Percentiles rank a stretch among this genome's conserved stretches.
These are phyloP conservation scores for Diaporthe longicolla DNA, from an alignment of 2,329 filamentous ascomycete genomes.

Conservation along the genomic window DNA sequence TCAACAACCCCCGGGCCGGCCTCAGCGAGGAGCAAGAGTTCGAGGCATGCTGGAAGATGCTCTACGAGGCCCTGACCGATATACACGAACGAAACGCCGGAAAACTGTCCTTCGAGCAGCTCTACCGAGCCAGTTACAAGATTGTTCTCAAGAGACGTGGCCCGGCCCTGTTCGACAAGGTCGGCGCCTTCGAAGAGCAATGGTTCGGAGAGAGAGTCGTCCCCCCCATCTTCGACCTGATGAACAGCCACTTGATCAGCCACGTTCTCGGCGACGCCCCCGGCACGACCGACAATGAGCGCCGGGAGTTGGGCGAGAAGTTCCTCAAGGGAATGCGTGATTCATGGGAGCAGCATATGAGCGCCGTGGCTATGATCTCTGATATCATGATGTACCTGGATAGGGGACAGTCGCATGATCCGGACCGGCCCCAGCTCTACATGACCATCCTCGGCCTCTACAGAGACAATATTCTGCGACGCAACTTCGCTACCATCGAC, in stretches of 20 bases:
- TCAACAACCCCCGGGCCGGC: constrained; percentile 27
- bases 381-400: constrained; percentile 99
- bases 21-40: constrained; percentile 78
- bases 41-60: constrained; percentile 84
- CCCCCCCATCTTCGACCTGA: constrained; percentile 76
- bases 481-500: constrained; percentile 55
- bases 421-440: constrained; percentile 80
- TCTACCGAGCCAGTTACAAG: constrained; percentile 95
- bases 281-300: constrained; percentile 80
- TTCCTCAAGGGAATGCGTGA: constrained; percentile 83
- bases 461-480: constrained; percentile 83
- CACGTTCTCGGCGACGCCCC: constrained; percentile 70
- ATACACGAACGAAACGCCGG: constrained; percentile 96
- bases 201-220: constrained; percentile 86
- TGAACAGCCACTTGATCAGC: constrained; percentile 76
- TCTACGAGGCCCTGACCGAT: constrained; percentile 83
- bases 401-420: constrained; percentile 82
- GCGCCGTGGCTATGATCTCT: constrained; percentile 95
- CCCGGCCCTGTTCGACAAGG: constrained; percentile 82
- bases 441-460: constrained; percentile 88
- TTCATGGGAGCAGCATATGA: constrained; percentile 90
- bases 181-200: constrained; percentile 83
- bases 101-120: constrained; percentile 90
- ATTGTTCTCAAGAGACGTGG: constrained; percentile 92
- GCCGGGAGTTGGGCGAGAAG: constrained; percentile 83